These are phyloP conservation scores for Melanogaster broomeanus DNA, from an alignment of 768 basidiomycete species.

Conservation along the genomic window DNA sequence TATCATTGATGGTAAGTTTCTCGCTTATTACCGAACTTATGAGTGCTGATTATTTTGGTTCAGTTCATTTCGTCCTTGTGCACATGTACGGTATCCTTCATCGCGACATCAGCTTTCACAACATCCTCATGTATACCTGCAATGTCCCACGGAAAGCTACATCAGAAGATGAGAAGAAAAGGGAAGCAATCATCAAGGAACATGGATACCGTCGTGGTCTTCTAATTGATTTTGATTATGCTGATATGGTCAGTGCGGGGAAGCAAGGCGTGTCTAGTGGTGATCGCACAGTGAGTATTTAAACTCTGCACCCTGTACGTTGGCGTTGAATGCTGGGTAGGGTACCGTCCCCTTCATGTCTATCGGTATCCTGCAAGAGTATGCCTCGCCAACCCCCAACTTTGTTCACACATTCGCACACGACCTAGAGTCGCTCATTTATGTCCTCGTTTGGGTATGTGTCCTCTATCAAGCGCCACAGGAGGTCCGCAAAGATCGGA, in stretches of 20 bases:
- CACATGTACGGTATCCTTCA: background rate
- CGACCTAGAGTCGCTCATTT: conserved; percentile 4
- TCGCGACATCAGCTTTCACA: background rate
- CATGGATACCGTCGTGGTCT: background rate
- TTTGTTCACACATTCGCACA: background rate
- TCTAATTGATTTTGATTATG: conserved; percentile 3
- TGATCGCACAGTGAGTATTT: conserved; percentile 2
- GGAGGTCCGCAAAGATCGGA: too few species aligned
- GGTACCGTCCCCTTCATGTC: conserved; percentile 8
- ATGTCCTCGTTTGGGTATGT: conserved; percentile 6
- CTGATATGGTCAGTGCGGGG: background rate
- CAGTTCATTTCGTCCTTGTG: conserved; percentile 1
- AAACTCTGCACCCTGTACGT: too few species aligned
- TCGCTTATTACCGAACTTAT: background rate
- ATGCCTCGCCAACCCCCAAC: background rate
- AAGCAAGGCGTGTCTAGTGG: background rate
- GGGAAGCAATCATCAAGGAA: background rate
- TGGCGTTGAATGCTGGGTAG: background rate
- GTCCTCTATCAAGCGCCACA: too few species aligned
- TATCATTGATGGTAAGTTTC: background rate
- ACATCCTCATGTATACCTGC: background rate
- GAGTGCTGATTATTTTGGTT: background rate
- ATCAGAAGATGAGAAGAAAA: background rate
- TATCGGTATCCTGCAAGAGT: background rate
- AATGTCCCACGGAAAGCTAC: background rate